Evolutionary conservation across 768 basidiomycete genomes (phyloP), one percentile per base, ranked within the genome.

Genomic region (Phylloporus arenicola): DNA sequence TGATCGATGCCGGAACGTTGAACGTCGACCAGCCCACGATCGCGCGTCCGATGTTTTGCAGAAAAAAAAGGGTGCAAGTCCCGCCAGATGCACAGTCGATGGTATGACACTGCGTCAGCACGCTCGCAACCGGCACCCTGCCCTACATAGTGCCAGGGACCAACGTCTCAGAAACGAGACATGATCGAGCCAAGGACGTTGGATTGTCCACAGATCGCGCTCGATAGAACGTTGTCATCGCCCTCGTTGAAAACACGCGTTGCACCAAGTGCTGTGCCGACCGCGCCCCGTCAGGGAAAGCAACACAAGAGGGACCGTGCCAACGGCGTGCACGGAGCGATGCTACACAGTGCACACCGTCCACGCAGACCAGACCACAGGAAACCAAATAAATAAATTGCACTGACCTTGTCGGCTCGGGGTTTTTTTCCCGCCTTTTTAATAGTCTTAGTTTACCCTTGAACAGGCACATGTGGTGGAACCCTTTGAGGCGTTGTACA

Each of bases 171-270:
- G 11, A 14, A 52, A 31, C 12, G 37, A 45, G 38, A 39, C 29
- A 10, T 33, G 58, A 53, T 51, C 58, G 45, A 42, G 45, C 37
- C 37, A 6, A 34, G 31, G 41, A 38, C 34, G 37, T 12, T 29
- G 49, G 7, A 40, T 48, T 31, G 29, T 42, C 47, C 17, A 10
- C 27, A 43, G 51, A 51, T 56, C 51, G 38, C 24, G 41, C 48
- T 42, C 24, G 31, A 12, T 38, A 25, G 8, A 3, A 37, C 48
- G 42, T 38, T 29, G 37, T 27, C 49, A 47, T 29, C 39, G 33
- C 1, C 51, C 61, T 64, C 61, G 45, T 58, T 64, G 61, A 56
- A 62, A 51, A 62, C 61, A 62, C 59, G 61, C 56, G 50, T 56
- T 27, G 1, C 8, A 19, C 4, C 38, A 43, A 30, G 44, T 48